Conservation (phyloP, 192 early-diverging fungal genomes). For the Linnemannia zychae region DNA sequence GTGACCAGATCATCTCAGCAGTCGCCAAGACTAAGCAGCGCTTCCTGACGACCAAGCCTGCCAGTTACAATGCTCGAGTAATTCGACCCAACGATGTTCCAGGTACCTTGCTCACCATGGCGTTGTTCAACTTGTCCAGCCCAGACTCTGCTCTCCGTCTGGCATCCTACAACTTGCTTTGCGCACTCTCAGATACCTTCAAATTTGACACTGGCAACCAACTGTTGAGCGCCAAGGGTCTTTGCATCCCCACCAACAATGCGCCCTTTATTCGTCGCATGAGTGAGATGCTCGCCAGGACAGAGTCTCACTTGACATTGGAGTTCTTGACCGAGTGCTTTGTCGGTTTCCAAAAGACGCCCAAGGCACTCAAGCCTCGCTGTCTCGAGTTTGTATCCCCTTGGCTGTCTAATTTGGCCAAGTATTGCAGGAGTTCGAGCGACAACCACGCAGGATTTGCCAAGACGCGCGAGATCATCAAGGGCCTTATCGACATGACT, state of each 20-base stretch:
- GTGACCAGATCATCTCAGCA: conserved; percentile 77
- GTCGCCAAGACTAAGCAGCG: conserved; percentile 80
- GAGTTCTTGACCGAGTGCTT: conserved; percentile 92
- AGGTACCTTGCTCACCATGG: conserved; percentile 93
- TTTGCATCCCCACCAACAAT: conserved; percentile 93
- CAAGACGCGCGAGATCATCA: conserved; percentile 83
- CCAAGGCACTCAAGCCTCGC: conserved; percentile 79
- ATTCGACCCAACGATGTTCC: conserved; percentile 92
- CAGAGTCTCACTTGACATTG: conserved; percentile 84
- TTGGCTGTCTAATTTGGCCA: conserved; percentile 86
- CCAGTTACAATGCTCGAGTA: conserved; percentile 73
- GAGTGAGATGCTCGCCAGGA: conserved; percentile 82
- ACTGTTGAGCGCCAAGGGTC: conserved; percentile 80
- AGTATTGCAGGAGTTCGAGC: conserved; percentile 64
- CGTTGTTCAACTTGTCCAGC: conserved; percentile 89
- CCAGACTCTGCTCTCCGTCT: conserved; percentile 85
- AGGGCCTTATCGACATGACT: conserved; percentile 84
- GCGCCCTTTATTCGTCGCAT: conserved; percentile 86
- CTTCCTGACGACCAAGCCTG: conserved; percentile 76
- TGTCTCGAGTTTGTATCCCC: conserved; percentile 92
- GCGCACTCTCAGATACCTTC: conserved; percentile 83
- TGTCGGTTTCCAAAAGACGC: conserved; percentile 83
- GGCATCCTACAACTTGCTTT: conserved; percentile 93
- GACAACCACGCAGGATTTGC: conserved; percentile 65
- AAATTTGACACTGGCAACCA: conserved; percentile 88